Base-by-base conservation (phyloP, 2,329 filamentous ascomycete species). In the Cercospora brassicicola region DNA sequence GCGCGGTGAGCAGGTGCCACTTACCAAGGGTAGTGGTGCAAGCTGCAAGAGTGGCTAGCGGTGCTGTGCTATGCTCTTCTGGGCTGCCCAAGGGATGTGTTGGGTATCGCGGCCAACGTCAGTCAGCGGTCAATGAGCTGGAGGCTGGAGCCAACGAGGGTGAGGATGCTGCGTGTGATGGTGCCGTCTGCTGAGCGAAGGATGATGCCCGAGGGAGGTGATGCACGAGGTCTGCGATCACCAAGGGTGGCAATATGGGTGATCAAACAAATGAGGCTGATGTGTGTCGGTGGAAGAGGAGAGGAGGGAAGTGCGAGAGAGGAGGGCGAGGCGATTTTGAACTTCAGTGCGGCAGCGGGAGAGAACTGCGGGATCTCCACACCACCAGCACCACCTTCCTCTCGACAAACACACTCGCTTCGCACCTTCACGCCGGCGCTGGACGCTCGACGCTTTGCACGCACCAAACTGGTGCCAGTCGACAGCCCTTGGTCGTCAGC, bases 291-390 rank as follows among this genome's bases (percentile, higher is more conserved):
- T 62, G 64, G 42, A 62, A n/a, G 45, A 57, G 53, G 31, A 61
- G 45, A 53, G 61, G 42, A 65, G 48, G 67, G 31, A 45, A 26
- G 59, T n/a, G 63, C 23, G 64, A 28, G 65, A 61, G 56, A 42
- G 39, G 48, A 59, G n/a, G 26, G 48, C 33, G 26, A 39, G 26
- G 31, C 23, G 36, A 62, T 23, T 48, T 62, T 23, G 18, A 13
- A 51, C 45, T 18, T 48, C 45, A 23, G 45, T 51, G 45, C 45
- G 45, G 45, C 18, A 11, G 30, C 56, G 30, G 31, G 36, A 48
- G 11, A 61, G 36, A 42, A 45, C 0, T 9, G n/a, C 20, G 15
- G 56, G 26, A 20, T 20, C n/a, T 48, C 18, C 53, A 23, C 53
- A 57, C 53, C 26, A 23, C 48, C 18, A 31, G 26, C n/a, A 18